Conservation (phyloP, 225 moss, liverwort and hornwort genomes). For the Sphagnum tenellum region DNA sequence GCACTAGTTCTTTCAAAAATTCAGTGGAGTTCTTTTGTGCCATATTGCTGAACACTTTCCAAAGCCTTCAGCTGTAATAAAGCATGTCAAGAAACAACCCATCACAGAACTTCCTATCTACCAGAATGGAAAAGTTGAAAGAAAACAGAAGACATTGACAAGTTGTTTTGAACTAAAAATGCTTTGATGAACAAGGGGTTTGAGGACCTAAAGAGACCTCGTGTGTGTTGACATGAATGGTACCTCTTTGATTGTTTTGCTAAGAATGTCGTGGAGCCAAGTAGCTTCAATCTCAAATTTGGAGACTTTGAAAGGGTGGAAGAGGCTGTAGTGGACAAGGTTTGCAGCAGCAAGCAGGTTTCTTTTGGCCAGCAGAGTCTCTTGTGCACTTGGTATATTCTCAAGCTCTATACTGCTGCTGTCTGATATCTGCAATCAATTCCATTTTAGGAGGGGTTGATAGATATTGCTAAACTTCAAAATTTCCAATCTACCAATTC, state of each 20-base stretch:
- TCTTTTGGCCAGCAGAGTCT: slow-evolving; percentile 17
- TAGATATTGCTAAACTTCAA: neutral
- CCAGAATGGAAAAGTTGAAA: too few species aligned
- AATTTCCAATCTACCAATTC: neutral
- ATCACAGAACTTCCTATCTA: too few species aligned
- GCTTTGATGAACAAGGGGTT: too few species aligned
- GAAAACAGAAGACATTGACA: too few species aligned
- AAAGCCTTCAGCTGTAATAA: too few species aligned
- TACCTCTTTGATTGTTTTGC: slow-evolving; percentile 52
- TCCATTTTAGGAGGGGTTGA: neutral
- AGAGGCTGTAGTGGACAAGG: slow-evolving; percentile 49
- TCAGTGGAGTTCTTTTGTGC: too few species aligned
- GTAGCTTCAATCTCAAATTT: slow-evolving; percentile 60
- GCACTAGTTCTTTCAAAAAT: too few species aligned
- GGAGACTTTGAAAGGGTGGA: slow-evolving; percentile 39
- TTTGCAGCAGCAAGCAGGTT: slow-evolving; percentile 40
- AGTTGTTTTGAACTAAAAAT: too few species aligned
- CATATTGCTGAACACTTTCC: too few species aligned
- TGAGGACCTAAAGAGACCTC: too few species aligned
- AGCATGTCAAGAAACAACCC: too few species aligned
- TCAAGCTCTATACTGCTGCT: slow-evolving; percentile 45
- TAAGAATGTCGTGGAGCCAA: slow-evolving; percentile 45
- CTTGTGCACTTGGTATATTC: slow-evolving; percentile 23
- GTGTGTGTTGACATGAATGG: too few species aligned
- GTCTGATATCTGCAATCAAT: slow-evolving; percentile 24